A percentile compares a stretch with the other conserved stretches of the same genome.
Conservation (phyloP, 2,329 filamentous ascomycete genomes). For the Ceratocystis diversiconidia region DNA sequence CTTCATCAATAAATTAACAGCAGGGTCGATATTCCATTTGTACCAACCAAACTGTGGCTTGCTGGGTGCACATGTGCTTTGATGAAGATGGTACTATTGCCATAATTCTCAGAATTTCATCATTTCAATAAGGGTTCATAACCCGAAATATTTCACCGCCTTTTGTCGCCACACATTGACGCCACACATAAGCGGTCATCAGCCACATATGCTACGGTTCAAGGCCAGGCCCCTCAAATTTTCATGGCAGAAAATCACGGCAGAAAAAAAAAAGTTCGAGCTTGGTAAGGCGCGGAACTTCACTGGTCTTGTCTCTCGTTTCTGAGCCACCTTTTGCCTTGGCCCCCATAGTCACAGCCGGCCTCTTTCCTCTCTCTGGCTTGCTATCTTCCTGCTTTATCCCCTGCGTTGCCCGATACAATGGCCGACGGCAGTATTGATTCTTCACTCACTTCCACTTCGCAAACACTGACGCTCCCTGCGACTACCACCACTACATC, state of each 20-base stretch:
- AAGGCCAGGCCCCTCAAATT: conserved; percentile 16
- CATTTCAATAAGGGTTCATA: background rate
- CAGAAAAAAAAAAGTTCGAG: conserved; percentile 17
- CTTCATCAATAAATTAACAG: too few relatives aligned
- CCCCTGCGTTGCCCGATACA: conserved; percentile 12
- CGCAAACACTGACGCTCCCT: conserved; percentile 45
- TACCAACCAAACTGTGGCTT: too few relatives aligned
- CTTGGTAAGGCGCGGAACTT: background rate
- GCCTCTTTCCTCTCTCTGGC: background rate
- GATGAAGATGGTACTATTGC: too few relatives aligned
- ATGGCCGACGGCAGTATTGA: conserved; percentile 22
- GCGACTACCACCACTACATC: conserved; percentile 28
- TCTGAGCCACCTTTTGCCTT: background rate
- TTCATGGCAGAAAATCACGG: conserved; percentile 14
- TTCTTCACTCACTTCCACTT: conserved; percentile 49
- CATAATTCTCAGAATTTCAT: too few relatives aligned
- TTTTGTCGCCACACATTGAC: background rate
- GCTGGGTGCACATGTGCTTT: too few relatives aligned
- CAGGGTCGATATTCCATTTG: too few relatives aligned
- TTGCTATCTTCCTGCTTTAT: background rate
- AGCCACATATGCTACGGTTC: conserved; percentile 10
- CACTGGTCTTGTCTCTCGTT: background rate
- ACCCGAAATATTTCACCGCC: conserved; percentile 1
- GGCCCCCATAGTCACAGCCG: background rate
- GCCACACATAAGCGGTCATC: background rate